Base-by-base conservation (phyloP, 768 basidiomycete species). In the Porphyrellus cyaneotinctus region DNA sequence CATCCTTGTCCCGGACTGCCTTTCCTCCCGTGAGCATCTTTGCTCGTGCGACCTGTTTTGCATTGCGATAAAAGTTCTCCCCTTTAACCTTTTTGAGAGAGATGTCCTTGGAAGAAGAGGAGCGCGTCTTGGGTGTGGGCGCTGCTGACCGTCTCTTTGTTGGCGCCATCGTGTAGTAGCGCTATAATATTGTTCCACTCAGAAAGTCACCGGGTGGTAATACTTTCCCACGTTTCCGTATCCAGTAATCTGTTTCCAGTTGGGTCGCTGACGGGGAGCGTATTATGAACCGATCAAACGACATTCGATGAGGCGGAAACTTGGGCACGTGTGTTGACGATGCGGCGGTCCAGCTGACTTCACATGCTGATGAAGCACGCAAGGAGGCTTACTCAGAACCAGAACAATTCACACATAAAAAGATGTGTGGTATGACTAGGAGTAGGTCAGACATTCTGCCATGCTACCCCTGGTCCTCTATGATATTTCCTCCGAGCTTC, bases 51-150 rank as follows among this genome's bases (percentile, higher is more conserved):
- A 85, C 92, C 63, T 84, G 78, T 68, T 97, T 97, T 39, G 92
- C 94, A 87, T 94, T 84, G 71, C 94, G 90, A 74, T 97, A 99
- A 76, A 97, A 98, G 70, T 95, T 99, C 75, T 97, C 93, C 65
- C 94, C 95, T 67, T 92, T 93, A 58, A 88, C 81, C 68, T 78
- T 86, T 59, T 82, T 80, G 39, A 90, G 74, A 5, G 81, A 75
- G 1, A 79, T 59, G 15, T 77, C 74, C n/a, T 77, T 74, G 22
- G 77, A 74, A n/a, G 80, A 77, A 12, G 72, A 70, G 20, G 73
- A 73, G 17, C 73, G 73, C 13, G 58, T 57, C 56, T 74, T 73
- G 26, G 72, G 49, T 1, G 70, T 67, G 12, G 64, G 53, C 13
- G 22, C 20, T 4, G 70, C 62, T 7, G 56, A 33, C n/a, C 28